Base-by-base conservation (phyloP, 2,329 filamentous ascomycete genomes). In the Paradendryphiella salina region DNA sequence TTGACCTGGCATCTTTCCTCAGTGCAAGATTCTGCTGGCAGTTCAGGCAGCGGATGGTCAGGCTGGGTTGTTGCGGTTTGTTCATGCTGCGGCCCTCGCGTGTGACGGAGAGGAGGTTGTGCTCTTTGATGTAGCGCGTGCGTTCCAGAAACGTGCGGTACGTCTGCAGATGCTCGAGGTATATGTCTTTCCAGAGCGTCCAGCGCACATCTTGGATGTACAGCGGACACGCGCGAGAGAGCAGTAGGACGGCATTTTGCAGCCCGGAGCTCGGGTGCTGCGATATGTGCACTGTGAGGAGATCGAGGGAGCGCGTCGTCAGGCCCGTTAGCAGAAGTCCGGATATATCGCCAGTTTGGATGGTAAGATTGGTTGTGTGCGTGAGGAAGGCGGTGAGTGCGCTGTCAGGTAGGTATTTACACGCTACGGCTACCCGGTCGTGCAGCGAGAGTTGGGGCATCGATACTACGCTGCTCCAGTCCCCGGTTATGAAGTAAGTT, bases 171-270 rank as follows among this genome's bases (percentile, higher is more conserved):
- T 86, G 75, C 31, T 88, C 81, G 61, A 89, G 85, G 41, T 85
- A 84, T 48, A 86, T 82, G 69, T 93, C 91, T 56, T 87, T 86
- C 87, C 89, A 93, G 47, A 86, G 84, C 8, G 81, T 79, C 74
- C 86, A 90, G 57, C 90, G 85, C 35, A 87, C 77, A 69, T 94
- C 90, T 70, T 88, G 83, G 59, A 93, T 85, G 71, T 90, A 93
- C 7, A 85, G 81, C 0, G 89, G 89, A 49, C 85, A 83, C 59
- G 87, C 88, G 69, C 88, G 85, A 10, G 87, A 87, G 50, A 89
- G 82, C 52, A 90, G 82, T 1, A 94, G 78, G 0, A 88, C 86
- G 1, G 89, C 87, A 1, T 89, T 91, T 73, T 95, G 90, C 18
- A 89, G 80, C 69, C 93, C 89, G 0, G 55, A 33, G 65, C 34